These are phyloP conservation scores for Suillus clintonianus DNA, from an alignment of 768 basidiomycete species.

Conservation along the genomic window DNA sequence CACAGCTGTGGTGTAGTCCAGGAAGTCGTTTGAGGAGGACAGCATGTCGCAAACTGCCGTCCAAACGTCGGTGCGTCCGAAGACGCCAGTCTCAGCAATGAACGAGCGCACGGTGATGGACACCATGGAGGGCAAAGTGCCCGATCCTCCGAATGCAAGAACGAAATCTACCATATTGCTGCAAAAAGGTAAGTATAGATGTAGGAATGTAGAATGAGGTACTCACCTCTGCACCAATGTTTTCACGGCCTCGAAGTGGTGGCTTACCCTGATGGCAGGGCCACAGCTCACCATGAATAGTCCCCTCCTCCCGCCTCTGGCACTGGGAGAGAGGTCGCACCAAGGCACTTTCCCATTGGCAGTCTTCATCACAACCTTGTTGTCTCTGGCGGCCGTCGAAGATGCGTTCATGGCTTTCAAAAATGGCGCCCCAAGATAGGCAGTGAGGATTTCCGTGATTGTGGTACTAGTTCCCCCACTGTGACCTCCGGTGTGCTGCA, in stretches of 20 bases:
- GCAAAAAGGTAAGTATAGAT: too few relatives aligned
- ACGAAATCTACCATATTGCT: constrained; percentile 1
- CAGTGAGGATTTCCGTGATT: not conserved
- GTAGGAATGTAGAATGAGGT: too few relatives aligned
- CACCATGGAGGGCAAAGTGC: not conserved
- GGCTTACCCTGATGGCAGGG: not conserved
- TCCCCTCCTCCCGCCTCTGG: not conserved
- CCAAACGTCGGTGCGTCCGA: not conserved
- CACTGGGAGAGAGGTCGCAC: too few relatives aligned
- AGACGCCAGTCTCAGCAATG: not conserved
- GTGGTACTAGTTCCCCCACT: not conserved
- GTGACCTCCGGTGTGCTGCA: not conserved
- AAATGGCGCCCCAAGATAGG: not conserved
- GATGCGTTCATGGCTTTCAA: too few relatives aligned
- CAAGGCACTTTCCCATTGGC: too few relatives aligned
- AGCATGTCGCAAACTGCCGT: not conserved
- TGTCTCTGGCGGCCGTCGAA: not conserved
- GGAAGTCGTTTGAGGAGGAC: not conserved
- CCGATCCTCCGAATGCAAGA: not conserved
- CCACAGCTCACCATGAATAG: not conserved
- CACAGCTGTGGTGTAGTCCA: not conserved
- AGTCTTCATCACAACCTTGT: not conserved
- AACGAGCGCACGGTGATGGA: not conserved
- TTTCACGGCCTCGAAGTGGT: too few relatives aligned
- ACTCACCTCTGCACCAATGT: too few relatives aligned